Conservation (phyloP, 208 protist species). For the Trypanosoma rangeli region DNA sequence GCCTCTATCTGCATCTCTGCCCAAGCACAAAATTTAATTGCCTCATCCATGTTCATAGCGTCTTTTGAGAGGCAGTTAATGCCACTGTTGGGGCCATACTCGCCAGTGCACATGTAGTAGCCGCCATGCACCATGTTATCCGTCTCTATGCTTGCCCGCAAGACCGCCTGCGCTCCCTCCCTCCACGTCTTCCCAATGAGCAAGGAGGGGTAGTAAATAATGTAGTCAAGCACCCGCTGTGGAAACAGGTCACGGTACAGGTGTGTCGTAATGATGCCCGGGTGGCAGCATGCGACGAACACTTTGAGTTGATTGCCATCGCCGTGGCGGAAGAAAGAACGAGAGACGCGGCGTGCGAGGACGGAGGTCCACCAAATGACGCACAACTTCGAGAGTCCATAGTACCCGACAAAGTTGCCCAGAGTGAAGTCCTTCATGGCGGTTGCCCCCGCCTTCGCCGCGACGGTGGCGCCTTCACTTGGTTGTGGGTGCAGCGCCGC, state of each 20-base stretch:
- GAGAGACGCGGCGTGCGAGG: slow-evolving; percentile 49
- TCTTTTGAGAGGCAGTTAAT: slow-evolving; percentile 66
- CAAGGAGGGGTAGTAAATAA: slow-evolving; percentile 84
- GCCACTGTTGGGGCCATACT: slow-evolving; percentile 63
- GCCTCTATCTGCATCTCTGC: slow-evolving; percentile 37
- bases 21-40: slow-evolving; percentile 52
- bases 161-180: slow-evolving; percentile 73
- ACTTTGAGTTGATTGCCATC: slow-evolving; percentile 38
- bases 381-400: slow-evolving; percentile 86
- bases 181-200: slow-evolving; percentile 80
- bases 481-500: slow-evolving; percentile 37
- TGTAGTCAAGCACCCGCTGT: slow-evolving; percentile 56
- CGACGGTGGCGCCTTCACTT: slow-evolving; percentile 7
- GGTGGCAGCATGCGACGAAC: slow-evolving; percentile 77
- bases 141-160: slow-evolving; percentile 55
- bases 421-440: slow-evolving; percentile 43
- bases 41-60: slow-evolving; percentile 33
- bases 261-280: slow-evolving; percentile 72
- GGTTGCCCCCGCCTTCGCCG: neutral
- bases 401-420: slow-evolving; percentile 79
- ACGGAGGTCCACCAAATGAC: slow-evolving; percentile 82
- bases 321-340: slow-evolving; percentile 29
- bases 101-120: slow-evolving; percentile 80
- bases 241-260: slow-evolving; percentile 86
- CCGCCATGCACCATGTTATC: slow-evolving; percentile 62